A percentile compares a stretch with the other conserved stretches of the same genome.
phyloP scores from a whole-genome alignment of 148 eudicot species.

The Pharnaceum exiguum region DNA sequence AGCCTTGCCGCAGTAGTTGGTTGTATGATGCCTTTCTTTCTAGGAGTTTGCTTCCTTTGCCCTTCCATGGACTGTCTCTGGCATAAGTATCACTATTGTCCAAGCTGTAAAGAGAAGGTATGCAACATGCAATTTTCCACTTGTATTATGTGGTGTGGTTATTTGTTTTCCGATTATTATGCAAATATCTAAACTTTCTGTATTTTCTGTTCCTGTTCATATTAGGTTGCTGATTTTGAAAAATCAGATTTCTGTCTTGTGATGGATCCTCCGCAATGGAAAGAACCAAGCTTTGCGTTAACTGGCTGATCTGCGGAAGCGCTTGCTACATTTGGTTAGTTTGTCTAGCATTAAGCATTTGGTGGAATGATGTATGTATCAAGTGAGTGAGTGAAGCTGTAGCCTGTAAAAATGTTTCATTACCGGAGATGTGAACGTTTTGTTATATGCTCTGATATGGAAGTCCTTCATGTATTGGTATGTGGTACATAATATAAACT shows the following conservation, averaged over 20 bases:
- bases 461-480: neutral
- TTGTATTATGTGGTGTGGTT: neutral
- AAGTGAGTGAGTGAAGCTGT: slow-evolving; percentile 8
- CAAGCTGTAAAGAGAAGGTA: slow-evolving; percentile 75
- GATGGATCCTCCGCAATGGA: slow-evolving; percentile 81
- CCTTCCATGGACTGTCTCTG: slow-evolving; percentile 93
- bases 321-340: slow-evolving; percentile 4
- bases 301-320: slow-evolving; percentile 17
- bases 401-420: neutral
- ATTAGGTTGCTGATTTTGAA: slow-evolving; percentile 75
- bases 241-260: slow-evolving; percentile 66
- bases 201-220: neutral
- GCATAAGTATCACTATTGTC: slow-evolving; percentile 97
- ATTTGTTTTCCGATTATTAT: neutral
- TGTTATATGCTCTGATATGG: too few relatives aligned
- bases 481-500: neutral
- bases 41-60: slow-evolving; percentile 83
- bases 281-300: slow-evolving; percentile 62
- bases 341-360: neutral
- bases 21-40: slow-evolving; percentile 83
- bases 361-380: neutral
- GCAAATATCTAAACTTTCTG: neutral
- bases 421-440: too few relatives aligned
- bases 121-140: neutral
- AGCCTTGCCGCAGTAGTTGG: slow-evolving; percentile 80